Evolutionary conservation across 2,329 filamentous ascomycete species (phyloP).

Genomic region (Colletotrichum gloeosporioides): DNA sequence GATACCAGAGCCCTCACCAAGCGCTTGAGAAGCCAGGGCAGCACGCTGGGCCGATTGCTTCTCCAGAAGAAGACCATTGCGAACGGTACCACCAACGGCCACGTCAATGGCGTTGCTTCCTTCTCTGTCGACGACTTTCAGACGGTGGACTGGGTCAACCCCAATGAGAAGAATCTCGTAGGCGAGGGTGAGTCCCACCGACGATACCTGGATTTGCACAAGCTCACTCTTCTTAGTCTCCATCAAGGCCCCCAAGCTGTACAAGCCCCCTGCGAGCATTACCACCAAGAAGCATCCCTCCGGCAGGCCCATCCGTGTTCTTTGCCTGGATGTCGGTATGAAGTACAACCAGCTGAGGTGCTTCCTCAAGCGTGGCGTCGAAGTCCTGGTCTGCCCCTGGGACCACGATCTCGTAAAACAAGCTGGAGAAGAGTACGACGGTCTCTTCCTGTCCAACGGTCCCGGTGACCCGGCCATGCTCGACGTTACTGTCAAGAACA

Average conservation of each 20-base stretch:
- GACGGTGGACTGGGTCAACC: slow-evolving; percentile 85
- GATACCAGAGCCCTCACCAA: slow-evolving; percentile 95
- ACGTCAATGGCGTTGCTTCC: slow-evolving; percentile 22
- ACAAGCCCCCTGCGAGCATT: slow-evolving; percentile 73
- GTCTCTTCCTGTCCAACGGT: slow-evolving; percentile 97
- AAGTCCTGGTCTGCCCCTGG: slow-evolving; percentile 95
- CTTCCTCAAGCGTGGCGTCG: slow-evolving; percentile 87
- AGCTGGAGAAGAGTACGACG: slow-evolving; percentile 86
- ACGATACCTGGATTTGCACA: slow-evolving; percentile 22
- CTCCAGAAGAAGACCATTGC: slow-evolving; percentile 64
- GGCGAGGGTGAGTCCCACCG: slow-evolving; percentile 77
- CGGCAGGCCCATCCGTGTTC: slow-evolving; percentile 82
- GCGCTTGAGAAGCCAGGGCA: slow-evolving; percentile 90
- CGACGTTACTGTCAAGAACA: slow-evolving; percentile 78
- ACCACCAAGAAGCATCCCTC: slow-evolving; percentile 81
- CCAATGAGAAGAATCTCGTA: slow-evolving; percentile 91
- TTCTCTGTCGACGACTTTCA: slow-evolving; percentile 65
- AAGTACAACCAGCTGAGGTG: slow-evolving; percentile 98
- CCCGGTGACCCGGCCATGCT: slow-evolving; percentile 93
- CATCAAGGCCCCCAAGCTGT: slow-evolving; percentile 84
- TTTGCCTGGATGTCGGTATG: slow-evolving; percentile 95
- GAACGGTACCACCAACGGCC: slow-evolving; percentile 46
- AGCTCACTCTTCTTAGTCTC: slow-evolving; percentile 73
- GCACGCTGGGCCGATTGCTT: slow-evolving; percentile 92
- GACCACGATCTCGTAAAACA: slow-evolving; percentile 86